Evolutionary conservation across 1,284 basidiomycete species (phyloP), one percentile per base, ranked within the genome.

Genomic region (Tylopilus sp.): DNA sequence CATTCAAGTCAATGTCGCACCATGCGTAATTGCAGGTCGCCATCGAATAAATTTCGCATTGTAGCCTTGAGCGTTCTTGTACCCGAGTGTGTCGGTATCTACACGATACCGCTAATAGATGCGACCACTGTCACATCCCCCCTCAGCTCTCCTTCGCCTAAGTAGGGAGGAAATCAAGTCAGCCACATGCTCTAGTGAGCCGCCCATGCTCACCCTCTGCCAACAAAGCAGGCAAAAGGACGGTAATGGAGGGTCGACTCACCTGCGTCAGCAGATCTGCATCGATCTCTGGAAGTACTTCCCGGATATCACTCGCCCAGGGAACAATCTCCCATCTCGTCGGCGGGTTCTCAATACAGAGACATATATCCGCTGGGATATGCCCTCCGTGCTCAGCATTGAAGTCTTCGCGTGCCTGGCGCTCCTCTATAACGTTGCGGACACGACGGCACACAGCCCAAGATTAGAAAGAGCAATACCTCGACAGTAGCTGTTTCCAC

Each of bases 361-460:
- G 79, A 74, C 92, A 94, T 51, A 95, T 83, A 72, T 95, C 93
- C 67, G 89, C 85, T 1, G 93, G 93, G 3, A 95, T 83, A 73
- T 91, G 87, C 22, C 83, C 83, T 0, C 92, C 92, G 62, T 94
- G 88, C 61, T 89, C 87, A 3, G 81, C 81, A 68, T 92, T 91
- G 77, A 95, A 95, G n/a, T 84, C 83, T 57, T 86, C 84, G 53
- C 93, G 85, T 15, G 86, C 75, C 62, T 82, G 81, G 26, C 84
- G 84, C 75, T 95, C 93, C 80, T 93, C 93, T 95, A 75, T 24
- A 26, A 24, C 12, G 18, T 9, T 4, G 33, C 24, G 6, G 4
- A 33, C 18, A 41, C 6, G 15, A 18, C 8, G 22, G 10, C n/a
- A n/a, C 51, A 12, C 15, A 16, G 44, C 44, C 6, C 44, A 67